Evolutionary conservation across 78 protist species (phyloP).

Genomic region (Polysphondylium violaceum): DNA sequence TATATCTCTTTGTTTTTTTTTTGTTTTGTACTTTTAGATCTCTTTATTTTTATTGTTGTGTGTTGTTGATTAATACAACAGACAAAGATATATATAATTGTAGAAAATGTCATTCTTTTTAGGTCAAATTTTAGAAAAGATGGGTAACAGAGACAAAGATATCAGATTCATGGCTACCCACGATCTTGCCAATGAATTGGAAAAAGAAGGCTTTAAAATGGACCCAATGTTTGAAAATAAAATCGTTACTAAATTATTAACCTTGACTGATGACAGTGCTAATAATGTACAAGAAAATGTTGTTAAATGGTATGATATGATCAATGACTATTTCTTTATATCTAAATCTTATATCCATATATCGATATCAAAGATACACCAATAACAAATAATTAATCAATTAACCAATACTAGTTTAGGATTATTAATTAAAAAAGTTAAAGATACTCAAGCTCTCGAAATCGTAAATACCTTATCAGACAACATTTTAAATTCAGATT

Average conservation of each 20-base stretch:
- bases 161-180: conserved; percentile 86
- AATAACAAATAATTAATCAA: background rate
- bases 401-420: conserved; percentile 39
- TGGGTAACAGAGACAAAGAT: conserved; percentile 79
- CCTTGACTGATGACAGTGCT: conserved; percentile 63
- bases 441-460: conserved; percentile 61
- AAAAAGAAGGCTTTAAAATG: conserved; percentile 81
- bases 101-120: conserved; percentile 77
- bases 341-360: background rate
- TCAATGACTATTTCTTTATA: background rate
- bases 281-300: conserved; percentile 85
- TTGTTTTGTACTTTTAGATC: too few species aligned
- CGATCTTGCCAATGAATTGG: conserved; percentile 76
- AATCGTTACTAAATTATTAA: conserved; percentile 52
- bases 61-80: background rate
- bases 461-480: conserved; percentile 47
- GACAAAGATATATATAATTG: too few species aligned
- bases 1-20: too few species aligned
- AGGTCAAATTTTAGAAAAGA: conserved; percentile 61
- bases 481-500: conserved; percentile 25
- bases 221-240: conserved; percentile 61
- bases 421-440: conserved; percentile 65
- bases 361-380: background rate
- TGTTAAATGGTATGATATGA: conserved; percentile 82
- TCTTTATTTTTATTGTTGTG: background rate